phyloP scores from a whole-genome alignment of 2,329 filamentous ascomycete species.

The Trichoderma guizhouense region DNA sequence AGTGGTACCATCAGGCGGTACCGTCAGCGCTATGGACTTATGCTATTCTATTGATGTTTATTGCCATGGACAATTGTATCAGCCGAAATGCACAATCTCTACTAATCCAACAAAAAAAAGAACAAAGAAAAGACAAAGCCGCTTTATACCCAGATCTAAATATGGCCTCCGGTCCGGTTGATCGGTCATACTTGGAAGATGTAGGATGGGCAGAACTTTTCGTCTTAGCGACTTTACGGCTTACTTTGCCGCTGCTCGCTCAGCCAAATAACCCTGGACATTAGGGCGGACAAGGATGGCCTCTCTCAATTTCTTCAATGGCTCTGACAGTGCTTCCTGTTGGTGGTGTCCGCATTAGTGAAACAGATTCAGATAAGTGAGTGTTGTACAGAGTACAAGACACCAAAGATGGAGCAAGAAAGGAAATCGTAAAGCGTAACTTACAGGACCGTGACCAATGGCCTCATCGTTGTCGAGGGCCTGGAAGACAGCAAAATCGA shows the following conservation, averaged over 20 bases:
- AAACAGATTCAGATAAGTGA: not conserved
- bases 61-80: not conserved
- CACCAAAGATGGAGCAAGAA: not conserved
- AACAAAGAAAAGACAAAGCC: not conserved
- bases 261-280: not conserved
- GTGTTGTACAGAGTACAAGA: not conserved
- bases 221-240: not conserved
- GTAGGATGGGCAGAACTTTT: not conserved
- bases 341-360: not conserved
- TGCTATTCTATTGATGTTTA: not conserved
- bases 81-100: not conserved
- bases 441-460: conserved; percentile 23
- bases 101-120: not conserved
- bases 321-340: conserved; percentile 1
- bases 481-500: conserved; percentile 39
- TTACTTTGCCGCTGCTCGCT: not conserved
- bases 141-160: not conserved
- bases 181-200: not conserved
- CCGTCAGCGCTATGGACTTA: not conserved
- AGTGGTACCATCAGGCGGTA: not conserved
- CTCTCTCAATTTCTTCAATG: conserved; percentile 2
- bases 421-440: not conserved
- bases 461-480: conserved; percentile 36
- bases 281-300: conserved; percentile 4
- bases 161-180: not conserved